Base-by-base conservation (phyloP, 2,329 filamentous ascomycete genomes). In the Penicillium vulpinum region DNA sequence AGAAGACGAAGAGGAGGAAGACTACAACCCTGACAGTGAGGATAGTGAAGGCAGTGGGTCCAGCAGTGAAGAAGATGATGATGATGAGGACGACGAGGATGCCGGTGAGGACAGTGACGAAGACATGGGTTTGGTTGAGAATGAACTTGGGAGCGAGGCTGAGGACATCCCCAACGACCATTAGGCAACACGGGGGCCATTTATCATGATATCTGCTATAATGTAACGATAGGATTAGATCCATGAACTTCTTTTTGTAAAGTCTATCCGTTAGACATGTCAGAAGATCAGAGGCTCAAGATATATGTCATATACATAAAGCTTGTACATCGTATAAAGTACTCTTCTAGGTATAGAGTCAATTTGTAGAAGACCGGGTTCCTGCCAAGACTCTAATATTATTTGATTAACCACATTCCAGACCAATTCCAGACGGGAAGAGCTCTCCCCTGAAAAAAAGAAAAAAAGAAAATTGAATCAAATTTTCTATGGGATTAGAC, bases 1-100 rank as follows among this genome's bases (percentile, higher is more conserved):
- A 60, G 70, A 78, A 61, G 77, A 80, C 41, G 76, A 80, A 58
- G 77, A 78, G 21, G 79, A 80, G 56, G 79, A 81, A 55, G 79
- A 81, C 58, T 81, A 80, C 59, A 77, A 81, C 59, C 79, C 79
- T 5, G 78, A 78, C n/a, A 80, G 75, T 60, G 78, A 79, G 0
- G 77, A 79, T 35, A 80, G 75, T 58, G 78, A 79, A 36, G 78
- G 78, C 9, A 80, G 78, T 63, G 79, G 76, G 13, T 69, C 68
- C 7, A 77, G 72, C 54, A 76, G 72, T 59, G 77, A 77, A 1
- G 75, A 77, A n/a, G 75, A 70, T 24, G 66, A 67, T 0, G 70
- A 71, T n/a, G 62, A 69, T n/a, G 62, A 69, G 16, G 65, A 61
- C 2, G 68, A 68, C 16, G 69, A 68, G 1, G 62, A 67, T 29